Evolutionary conservation across 108 stramenopile species (phyloP).

Genomic region (Nitzschia inconspicua): DNA sequence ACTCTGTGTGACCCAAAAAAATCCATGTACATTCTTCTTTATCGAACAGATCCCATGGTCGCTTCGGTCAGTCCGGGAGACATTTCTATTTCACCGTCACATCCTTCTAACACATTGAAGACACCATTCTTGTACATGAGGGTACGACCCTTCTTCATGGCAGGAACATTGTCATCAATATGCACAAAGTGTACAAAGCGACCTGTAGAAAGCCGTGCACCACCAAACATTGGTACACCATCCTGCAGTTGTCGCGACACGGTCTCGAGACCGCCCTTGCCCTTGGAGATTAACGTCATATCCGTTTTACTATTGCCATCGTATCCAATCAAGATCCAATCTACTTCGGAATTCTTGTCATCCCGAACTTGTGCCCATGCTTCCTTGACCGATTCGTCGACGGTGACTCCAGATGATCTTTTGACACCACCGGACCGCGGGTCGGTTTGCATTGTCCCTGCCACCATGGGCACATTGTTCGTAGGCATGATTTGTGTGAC

Average conservation of each 20-base stretch:
- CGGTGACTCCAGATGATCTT: constrained; percentile 68
- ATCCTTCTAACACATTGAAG: constrained; percentile 77
- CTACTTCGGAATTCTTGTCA: constrained; percentile 52
- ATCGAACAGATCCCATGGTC: constrained; percentile 25
- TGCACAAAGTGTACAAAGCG: constrained; percentile 75
- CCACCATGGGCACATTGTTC: constrained; percentile 34
- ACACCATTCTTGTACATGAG: constrained; percentile 91
- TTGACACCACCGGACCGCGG: constrained; percentile 66
- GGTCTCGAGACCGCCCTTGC: constrained; percentile 63
- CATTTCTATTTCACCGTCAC: constrained; percentile 80
- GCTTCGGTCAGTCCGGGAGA: constrained; percentile 59
- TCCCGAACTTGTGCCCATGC: constrained; percentile 75
- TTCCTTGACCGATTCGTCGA: constrained; percentile 42
- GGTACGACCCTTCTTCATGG: constrained; percentile 67
- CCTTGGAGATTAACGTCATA: constrained; percentile 59
- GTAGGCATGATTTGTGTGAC: neutral
- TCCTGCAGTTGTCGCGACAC: constrained; percentile 44
- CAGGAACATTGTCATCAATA: constrained; percentile 52
- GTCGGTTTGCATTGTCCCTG: constrained; percentile 74
- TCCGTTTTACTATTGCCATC: constrained; percentile 71
- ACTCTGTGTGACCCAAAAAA: too few species aligned
- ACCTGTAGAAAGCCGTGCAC: constrained; percentile 49
- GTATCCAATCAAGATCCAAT: constrained; percentile 79
- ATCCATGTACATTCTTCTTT: too few species aligned
- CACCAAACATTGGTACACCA: constrained; percentile 63